These are phyloP conservation scores for Isoetes engelmannii DNA, from an alignment of 83 land plant genomes.

Conservation along the genomic window DNA sequence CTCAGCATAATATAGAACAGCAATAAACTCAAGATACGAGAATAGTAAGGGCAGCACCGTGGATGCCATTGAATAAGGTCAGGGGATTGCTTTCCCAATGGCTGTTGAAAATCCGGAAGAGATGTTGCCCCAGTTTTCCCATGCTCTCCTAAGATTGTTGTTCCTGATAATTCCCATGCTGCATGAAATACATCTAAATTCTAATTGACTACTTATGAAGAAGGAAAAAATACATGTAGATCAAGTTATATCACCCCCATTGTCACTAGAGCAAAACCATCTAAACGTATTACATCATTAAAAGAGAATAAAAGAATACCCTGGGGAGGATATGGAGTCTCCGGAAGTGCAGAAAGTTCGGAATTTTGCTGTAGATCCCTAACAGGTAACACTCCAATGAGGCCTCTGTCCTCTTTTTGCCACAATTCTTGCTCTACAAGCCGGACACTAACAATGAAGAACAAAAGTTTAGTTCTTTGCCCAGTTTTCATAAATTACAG, in stretches of 20 bases:
- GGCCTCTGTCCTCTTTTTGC: constrained; percentile 87
- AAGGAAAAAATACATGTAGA: no score
- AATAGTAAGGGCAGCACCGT: constrained; percentile 36
- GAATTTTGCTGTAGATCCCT: constrained; percentile 37
- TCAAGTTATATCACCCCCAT: not conserved
- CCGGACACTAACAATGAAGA: constrained; percentile 48
- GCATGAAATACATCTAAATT: not conserved
- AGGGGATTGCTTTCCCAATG: constrained; percentile 52
- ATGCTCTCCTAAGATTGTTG: not conserved
- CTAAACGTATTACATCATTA: not conserved
- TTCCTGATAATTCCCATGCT: not conserved
- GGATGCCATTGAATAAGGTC: constrained; percentile 83
- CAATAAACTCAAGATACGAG: not conserved
- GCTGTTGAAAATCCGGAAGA: constrained; percentile 45
- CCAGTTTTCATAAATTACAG: not conserved
- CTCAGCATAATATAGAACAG: not conserved
- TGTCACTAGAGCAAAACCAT: not conserved
- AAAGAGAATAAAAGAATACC: not conserved
- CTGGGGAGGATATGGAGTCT: not conserved
- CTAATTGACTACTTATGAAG: not conserved
- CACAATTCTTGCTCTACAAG: constrained; percentile 92
- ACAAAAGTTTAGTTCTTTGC: not conserved
- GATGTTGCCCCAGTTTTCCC: constrained; percentile 18
- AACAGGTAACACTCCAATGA: constrained; percentile 85
- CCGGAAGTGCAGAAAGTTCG: not conserved